Evolutionary conservation across 2,329 filamentous ascomycete species (phyloP).

Genomic region (Clonostachys sp.): DNA sequence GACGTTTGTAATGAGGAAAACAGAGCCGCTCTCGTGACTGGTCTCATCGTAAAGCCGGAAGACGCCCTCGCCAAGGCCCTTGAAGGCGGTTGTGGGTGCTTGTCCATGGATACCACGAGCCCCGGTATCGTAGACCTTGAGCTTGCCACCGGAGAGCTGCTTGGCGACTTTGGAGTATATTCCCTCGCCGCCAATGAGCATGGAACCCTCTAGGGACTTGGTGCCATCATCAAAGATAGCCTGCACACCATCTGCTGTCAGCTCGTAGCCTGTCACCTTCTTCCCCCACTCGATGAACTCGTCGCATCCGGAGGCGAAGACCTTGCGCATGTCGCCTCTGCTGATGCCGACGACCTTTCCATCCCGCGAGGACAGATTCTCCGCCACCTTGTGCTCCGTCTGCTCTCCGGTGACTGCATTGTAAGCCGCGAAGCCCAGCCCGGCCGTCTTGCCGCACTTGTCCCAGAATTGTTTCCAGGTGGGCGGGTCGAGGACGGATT

Average conservation of each 20-base stretch:
- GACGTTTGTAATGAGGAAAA: constrained; percentile 61
- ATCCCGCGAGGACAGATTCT: constrained; percentile 41
- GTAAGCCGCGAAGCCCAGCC: constrained; percentile 41
- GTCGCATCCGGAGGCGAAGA: constrained; percentile 55
- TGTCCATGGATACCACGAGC: constrained; percentile 62
- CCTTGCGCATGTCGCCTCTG: constrained; percentile 55
- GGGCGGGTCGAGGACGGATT: constrained; percentile 45
- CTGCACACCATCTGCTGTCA: constrained; percentile 46
- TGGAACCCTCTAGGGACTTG: constrained; percentile 50
- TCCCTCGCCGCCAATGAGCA: constrained; percentile 60
- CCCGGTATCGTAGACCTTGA: constrained; percentile 61
- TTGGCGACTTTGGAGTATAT: constrained; percentile 56
- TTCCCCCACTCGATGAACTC: constrained; percentile 48
- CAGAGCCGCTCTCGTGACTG: constrained; percentile 30
- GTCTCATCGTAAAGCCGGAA: constrained; percentile 47
- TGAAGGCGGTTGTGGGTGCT: constrained; percentile 57
- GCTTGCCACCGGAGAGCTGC: constrained; percentile 50
- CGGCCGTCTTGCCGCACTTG: constrained; percentile 54
- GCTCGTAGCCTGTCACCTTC: constrained; percentile 54
- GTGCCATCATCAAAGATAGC: constrained; percentile 56
- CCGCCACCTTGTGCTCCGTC: constrained; percentile 16
- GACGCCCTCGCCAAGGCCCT: constrained; percentile 58
- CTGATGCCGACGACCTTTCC: constrained; percentile 59
- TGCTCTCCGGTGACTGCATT: constrained; percentile 49
- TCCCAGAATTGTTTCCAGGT: constrained; percentile 53